Base-by-base conservation (phyloP, 805 yeast species). In the Tetrapisispora taiwanensis region DNA sequence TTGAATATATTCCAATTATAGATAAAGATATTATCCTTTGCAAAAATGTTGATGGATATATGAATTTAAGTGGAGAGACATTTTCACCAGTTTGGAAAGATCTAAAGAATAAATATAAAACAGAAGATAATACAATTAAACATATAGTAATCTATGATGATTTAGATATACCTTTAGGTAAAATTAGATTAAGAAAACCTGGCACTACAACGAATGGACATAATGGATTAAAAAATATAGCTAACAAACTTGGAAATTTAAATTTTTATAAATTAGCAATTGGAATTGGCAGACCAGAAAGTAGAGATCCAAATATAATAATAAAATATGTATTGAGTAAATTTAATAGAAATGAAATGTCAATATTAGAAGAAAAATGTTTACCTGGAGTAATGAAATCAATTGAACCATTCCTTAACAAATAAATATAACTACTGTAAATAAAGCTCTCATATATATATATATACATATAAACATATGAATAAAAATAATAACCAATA, bases 101-200 rank as follows among this genome's bases (percentile, higher is more conserved):
- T 26, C 14, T 22, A 17, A 45, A 33, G 51, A 48, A 24, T 33
- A 46, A n/a, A 35, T 52, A 8, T 52, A 52, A 7, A 55, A 53
- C 33, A 20, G n/a, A 38, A 56, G 39, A 31, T 19, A 13, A 32
- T 13, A 17, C 9, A 3, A 26, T 39, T 6, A 20, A 18, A 7
- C 65, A 79, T 46, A 69, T 87, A 1, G 73, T 87, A 0, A 54
- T 88, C 1, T 94, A 85, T 57, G 97, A 89, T 59, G 97, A 89
- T 51, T 58, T 88, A 37, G 81, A 78, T 47, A 58, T 79, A 13
- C 74, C 73, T 0, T 51, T 79, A 3, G 96, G 97, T 0, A 74
- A 76, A 43, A 67, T 79, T 18, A 82, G 82, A 53, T 58, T 82
- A 1, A 69, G 90, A 39, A 67, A 65, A 15, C 79, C 78, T 13